Base-by-base conservation (phyloP, 2,329 filamentous ascomycete genomes). In the Alternaria solani region DNA sequence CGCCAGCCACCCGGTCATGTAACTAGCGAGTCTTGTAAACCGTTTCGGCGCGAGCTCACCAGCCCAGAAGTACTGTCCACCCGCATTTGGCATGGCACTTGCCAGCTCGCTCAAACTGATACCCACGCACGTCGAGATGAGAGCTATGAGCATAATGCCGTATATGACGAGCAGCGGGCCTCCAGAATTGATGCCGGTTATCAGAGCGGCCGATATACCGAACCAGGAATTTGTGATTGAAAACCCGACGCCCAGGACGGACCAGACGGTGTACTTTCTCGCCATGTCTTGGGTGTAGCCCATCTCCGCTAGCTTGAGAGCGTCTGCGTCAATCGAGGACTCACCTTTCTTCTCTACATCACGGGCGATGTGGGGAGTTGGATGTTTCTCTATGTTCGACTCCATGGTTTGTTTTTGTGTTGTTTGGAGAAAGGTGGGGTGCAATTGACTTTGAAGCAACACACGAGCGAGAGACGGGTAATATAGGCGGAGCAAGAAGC, bases 181-280 rank as follows among this genome's bases (percentile, higher is more conserved):
- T 20, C 83, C 83, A 9, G 81, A 82, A 39, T 80, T 83, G 75
- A 85, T 84, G 30, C 82, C 83, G 1, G 82, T 84, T 59, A 83
- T 76, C 61, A 85, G 64, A 5, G 80, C 81, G 8, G 81, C 80
- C 1, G 81, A 82, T 52, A 85, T 83, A 51, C 81, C 83, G 61
- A 83, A 83, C 83, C 82, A 85, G 1, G 81, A 83, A 62, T 85
- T 84, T 28, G 82, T 83, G 55, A 85, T 78, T 8, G 80, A 83
- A 67, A 84, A 85, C 9, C 82, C 82, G 12, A 84, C 81, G n/a
- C 81, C 83, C 3, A 84, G 75, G 38, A 84, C 76, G 1, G 81
- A 83, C 65, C 81, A 75, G n/a, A 84, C 76, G 34, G 78, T 81
- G 72, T 82, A 84, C 59, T 84, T 84, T 39, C 82, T 78, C 57